phyloP scores from a whole-genome alignment of 495 filamentous ascomycete species.

The Rostrohypoxylon terebratum region DNA sequence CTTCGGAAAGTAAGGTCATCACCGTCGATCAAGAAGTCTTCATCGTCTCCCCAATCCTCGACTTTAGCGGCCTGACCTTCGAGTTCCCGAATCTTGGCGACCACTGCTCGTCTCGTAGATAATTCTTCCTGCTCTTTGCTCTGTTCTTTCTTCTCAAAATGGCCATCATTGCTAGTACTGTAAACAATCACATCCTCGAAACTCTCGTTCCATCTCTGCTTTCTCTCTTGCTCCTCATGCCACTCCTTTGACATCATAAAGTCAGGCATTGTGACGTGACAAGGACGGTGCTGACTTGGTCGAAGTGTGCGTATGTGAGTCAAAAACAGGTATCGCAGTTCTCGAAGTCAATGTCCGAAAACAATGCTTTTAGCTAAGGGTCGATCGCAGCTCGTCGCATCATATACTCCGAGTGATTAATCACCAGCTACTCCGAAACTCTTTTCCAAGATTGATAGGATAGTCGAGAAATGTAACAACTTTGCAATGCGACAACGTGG shows the following conservation, averaged over 20 bases:
- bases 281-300: background rate
- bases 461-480: slow-evolving; percentile 1
- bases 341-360: slow-evolving; percentile 40
- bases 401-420: slow-evolving; percentile 20
- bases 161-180: background rate
- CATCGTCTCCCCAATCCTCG: slow-evolving; percentile 91
- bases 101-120: slow-evolving; percentile 33
- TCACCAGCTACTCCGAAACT: slow-evolving; percentile 26
- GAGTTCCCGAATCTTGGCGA: background rate
- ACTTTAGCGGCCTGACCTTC: slow-evolving; percentile 48
- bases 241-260: background rate
- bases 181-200: background rate
- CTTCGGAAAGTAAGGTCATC: slow-evolving; percentile 76
- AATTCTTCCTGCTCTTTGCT: slow-evolving; percentile 63
- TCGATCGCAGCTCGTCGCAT: slow-evolving; percentile 33
- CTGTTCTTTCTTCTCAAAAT: slow-evolving; percentile 12
- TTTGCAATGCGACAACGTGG: background rate
- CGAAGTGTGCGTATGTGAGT: background rate
- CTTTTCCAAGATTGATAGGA: slow-evolving; percentile 3
- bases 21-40: slow-evolving; percentile 74
- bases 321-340: background rate
- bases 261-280: background rate
- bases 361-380: slow-evolving; percentile 36
- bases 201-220: background rate
- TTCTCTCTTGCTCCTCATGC: background rate